Evolutionary conservation across 2,329 filamentous ascomycete genomes (phyloP).

Genomic region (Paradendryphiella salina): DNA sequence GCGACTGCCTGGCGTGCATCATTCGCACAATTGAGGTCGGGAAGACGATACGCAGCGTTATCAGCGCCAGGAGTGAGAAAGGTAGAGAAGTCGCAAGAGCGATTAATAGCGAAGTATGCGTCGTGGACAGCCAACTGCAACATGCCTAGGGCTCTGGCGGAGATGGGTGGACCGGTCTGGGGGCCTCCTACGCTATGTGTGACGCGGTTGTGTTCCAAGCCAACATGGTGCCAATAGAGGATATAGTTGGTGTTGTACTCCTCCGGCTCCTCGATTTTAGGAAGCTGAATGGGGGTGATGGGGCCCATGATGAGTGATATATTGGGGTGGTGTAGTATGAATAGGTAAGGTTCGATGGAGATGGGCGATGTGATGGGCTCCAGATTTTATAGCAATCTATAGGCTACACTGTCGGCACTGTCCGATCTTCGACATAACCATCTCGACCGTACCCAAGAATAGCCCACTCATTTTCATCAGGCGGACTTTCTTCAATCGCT

Average conservation of each 20-base stretch:
- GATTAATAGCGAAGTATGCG: conserved; percentile 31
- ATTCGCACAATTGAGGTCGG: conserved; percentile 12
- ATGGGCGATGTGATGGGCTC: background rate
- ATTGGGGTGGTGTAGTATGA: background rate
- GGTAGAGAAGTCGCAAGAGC: conserved; percentile 16
- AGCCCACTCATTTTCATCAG: background rate
- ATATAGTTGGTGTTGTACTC: conserved; percentile 20
- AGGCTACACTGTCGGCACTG: background rate
- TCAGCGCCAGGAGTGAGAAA: conserved; percentile 16
- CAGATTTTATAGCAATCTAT: background rate
- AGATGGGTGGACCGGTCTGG: conserved; percentile 17
- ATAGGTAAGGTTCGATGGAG: background rate
- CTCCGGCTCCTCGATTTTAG: conserved; percentile 13
- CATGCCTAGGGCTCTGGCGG: conserved; percentile 24
- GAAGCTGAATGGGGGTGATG: conserved; percentile 12
- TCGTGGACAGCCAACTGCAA: conserved; percentile 32
- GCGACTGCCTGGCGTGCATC: conserved; percentile 28
- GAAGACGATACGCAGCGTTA: conserved; percentile 15
- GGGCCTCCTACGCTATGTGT: conserved; percentile 18
- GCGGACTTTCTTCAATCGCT: background rate
- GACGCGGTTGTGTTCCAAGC: conserved; percentile 18
- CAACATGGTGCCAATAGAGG: conserved; percentile 19
- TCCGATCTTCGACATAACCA: background rate
- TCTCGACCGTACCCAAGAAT: background rate
- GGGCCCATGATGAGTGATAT: conserved; percentile 1